These are phyloP conservation scores for Tulasnella sp. DNA, from an alignment of 768 basidiomycete species.

Conservation along the genomic window DNA sequence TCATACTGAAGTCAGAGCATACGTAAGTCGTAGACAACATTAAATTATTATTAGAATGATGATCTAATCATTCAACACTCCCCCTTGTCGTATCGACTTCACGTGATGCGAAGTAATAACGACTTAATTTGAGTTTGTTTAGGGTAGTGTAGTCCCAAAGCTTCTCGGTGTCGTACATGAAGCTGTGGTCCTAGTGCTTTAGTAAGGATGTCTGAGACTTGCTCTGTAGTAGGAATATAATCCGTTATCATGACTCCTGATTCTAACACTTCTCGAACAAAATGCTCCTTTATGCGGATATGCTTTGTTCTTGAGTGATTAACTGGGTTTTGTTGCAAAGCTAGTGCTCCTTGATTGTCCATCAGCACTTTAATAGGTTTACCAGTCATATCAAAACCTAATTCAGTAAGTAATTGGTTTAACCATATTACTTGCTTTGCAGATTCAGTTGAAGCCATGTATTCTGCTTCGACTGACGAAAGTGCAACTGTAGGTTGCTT, in stretches of 20 bases:
- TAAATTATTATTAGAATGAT: no score
- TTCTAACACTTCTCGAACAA: slow-evolving; percentile 12
- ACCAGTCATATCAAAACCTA: neutral
- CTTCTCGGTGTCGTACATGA: neutral
- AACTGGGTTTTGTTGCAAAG: slow-evolving; percentile 18
- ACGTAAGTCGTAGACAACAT: no score
- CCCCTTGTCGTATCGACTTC: slow-evolving; percentile 6
- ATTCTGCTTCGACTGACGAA: slow-evolving; percentile 33
- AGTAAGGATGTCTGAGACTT: slow-evolving; percentile 1
- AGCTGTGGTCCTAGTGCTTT: slow-evolving; percentile 8
- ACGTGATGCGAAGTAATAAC: slow-evolving; percentile 7
- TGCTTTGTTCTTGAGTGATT: neutral
- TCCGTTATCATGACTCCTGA: neutral
- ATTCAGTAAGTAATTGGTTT: slow-evolving; percentile 31
- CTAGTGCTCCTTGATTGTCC: slow-evolving; percentile 14
- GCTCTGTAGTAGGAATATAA: neutral
- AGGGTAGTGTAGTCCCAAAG: neutral
- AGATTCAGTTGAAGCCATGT: slow-evolving; percentile 29
- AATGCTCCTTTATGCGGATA: neutral
- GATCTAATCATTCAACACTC: neutral
- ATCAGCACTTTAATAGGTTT: no score
- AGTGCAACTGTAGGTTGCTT: slow-evolving; percentile 25
- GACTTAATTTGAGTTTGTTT: no score
- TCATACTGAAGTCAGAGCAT: no score
- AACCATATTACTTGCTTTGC: slow-evolving; percentile 35